Evolutionary conservation across 352 stramenopile species (phyloP), one percentile per base, ranked within the genome.

Genomic region (Aphanomyces euteiches): DNA sequence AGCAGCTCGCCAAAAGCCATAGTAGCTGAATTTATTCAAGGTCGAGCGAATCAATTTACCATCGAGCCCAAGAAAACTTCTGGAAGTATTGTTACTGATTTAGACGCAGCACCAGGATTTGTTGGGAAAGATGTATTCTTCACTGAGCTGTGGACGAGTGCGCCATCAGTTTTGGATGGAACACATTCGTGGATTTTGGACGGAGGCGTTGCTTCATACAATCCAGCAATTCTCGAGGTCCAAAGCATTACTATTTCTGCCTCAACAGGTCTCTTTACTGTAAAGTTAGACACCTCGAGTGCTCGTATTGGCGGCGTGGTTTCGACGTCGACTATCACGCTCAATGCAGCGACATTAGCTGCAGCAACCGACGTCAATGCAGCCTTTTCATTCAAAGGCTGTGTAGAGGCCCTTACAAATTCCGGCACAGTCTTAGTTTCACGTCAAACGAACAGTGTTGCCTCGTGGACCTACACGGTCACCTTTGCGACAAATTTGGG

Each of bases 11-110:
- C 78, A 4, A 76, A 75, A 47, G 80, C 82, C 37, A 76, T 74
- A 37, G 73, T 98, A 0, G 74, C 85, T 6, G 93, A 98, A 74
- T 97, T 97, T 59, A 79, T 98, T 56, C 92, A 97, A 65, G 96
- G 95, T 0, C 79, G 96, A 53, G 87, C 88, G 4, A 99, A 99
- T 68, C 79, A 98, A 72, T 98, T 99, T 66, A 90, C 73, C 0
- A 97, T 99, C 66, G 90, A 96, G 38, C 95, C 96, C 47, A 95
- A 95, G 38, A 98, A 97, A 69, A 88, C 90, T 3, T 96, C 90
- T 10, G 93, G 93, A 2, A 78, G 87, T 15, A 82, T 97, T 3
- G 81, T 99, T 7, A 92, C 84, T 36, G 97, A 99, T 66, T 73
- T 95, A 7, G 78, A 74, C n/a, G 73, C 83, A 5, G 82, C 90